phyloP scores from a whole-genome alignment of 169 alveolate species.

The Amoebophrya sp. region DNA sequence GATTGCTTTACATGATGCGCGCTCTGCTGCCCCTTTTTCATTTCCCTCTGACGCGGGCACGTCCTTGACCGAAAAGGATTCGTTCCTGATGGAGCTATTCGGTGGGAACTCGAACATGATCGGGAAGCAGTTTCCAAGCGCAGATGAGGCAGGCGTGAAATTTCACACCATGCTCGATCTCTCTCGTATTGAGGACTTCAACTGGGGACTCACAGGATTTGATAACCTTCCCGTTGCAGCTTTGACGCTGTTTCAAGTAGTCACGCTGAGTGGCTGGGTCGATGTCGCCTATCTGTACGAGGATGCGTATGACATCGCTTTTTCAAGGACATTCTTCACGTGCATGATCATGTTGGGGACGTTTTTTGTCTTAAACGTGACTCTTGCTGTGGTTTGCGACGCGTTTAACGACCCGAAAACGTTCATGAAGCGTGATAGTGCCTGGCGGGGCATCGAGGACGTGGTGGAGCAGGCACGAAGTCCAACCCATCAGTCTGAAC shows the following conservation, averaged over 20 bases:
- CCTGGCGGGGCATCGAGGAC: too few species aligned
- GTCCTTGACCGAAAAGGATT: too few species aligned
- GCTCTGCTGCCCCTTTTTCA: too few species aligned
- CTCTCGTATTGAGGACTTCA: neutral
- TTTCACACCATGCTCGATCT: neutral
- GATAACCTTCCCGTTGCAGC: conserved; percentile 11
- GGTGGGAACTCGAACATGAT: too few species aligned
- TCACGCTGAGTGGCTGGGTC: neutral
- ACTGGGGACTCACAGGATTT: neutral
- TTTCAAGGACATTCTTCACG: neutral
- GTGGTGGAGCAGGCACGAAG: too few species aligned
- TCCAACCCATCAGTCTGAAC: too few species aligned
- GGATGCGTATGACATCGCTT: neutral
- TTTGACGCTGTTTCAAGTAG: neutral
- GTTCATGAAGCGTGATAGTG: too few species aligned
- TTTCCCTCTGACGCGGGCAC: too few species aligned
- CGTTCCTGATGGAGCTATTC: too few species aligned
- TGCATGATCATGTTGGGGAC: neutral
- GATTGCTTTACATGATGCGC: too few species aligned
- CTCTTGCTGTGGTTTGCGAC: conserved; percentile 12
- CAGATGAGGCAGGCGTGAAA: too few species aligned
- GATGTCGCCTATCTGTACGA: neutral
- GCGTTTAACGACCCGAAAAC: neutral
- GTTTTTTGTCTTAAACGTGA: neutral
- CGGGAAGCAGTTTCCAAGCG: too few species aligned